Evolutionary conservation across 2,329 filamentous ascomycete species (phyloP), one percentile per base, ranked within the genome.

Genomic region (Aspergillus pseudoglaucus): DNA sequence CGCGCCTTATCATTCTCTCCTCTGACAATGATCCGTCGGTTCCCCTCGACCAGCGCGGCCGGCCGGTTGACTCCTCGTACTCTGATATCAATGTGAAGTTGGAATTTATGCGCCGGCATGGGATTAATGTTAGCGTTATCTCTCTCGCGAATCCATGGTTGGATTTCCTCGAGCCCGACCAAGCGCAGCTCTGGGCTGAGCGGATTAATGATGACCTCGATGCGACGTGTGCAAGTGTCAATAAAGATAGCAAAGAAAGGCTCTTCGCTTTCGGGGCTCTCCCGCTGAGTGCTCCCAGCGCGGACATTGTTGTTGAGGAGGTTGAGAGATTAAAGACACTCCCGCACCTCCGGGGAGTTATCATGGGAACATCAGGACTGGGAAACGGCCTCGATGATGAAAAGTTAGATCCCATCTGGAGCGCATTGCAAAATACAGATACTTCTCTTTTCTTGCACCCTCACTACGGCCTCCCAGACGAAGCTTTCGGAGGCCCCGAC

Each of bases 81-180:
- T 88, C 84, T 53, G 87, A 88, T 40, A 83, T 95, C 49, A 71
- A 75, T 14, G 78, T 88, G 58, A 96, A 95, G 63, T 76, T 95
- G 12, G 77, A 81, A 43, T 95, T 96, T 71, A 96, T 96, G 90
- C 78, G 89, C 65, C 80, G 77, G 14, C 90, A 96, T 70, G 74
- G 74, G 46, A 95, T 96, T 64, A 80, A 86, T 66, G 82, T 85
- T 54, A 93, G 87, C 1, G 87, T 95, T 44, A 82, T 96, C 53
- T 93, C 88, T 0, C 81, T 95, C 18, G 90, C 90, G 12, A 96
- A 96, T 62, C 90, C 90, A 0, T 96, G 90, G 90, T 78, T 96
- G 2, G 90, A 96, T 68, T 96, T 95, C 63, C 70, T 95, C 0
- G 68, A 74, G 0, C 63, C 80, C 0, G 65, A 73, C 3, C 79